A percentile compares a stretch with the other conserved stretches of the same genome.
These are phyloP conservation scores for Prunus padus DNA, from an alignment of 306 rosid species.

Conservation along the genomic window DNA sequence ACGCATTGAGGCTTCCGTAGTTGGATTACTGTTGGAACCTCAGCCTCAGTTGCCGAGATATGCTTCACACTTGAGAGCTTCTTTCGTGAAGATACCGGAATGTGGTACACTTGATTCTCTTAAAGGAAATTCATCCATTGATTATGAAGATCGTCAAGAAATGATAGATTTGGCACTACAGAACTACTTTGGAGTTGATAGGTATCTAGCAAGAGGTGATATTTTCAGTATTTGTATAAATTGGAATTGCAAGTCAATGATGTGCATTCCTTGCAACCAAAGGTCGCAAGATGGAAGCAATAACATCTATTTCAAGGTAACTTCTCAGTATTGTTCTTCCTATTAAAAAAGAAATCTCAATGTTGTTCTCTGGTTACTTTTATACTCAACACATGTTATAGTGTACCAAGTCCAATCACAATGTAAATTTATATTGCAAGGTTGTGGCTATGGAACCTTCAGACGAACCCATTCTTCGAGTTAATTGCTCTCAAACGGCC, in stretches of 20 bases:
- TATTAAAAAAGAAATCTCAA: not conserved
- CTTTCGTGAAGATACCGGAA: constrained; percentile 80
- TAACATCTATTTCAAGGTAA: constrained; percentile 80
- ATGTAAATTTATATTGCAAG: constrained; percentile 45
- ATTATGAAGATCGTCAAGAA: constrained; percentile 70
- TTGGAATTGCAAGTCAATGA: constrained; percentile 67
- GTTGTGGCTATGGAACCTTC: constrained; percentile 91
- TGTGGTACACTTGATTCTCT: constrained; percentile 76
- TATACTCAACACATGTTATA: constrained; percentile 10
- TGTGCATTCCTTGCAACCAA: constrained; percentile 73
- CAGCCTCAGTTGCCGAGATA: constrained; percentile 48
- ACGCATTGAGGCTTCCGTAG: constrained; percentile 32
- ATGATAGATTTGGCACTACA: constrained; percentile 75
- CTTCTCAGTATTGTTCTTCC: constrained; percentile 4
- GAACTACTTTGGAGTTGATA: constrained; percentile 76
- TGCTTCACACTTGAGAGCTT: constrained; percentile 78
- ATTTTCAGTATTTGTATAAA: constrained; percentile 59
- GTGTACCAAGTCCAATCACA: constrained; percentile 24
- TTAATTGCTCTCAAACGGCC: constrained; percentile 69
- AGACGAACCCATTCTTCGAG: constrained; percentile 63
- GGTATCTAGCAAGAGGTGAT: constrained; percentile 76
- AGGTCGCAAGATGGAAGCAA: constrained; percentile 32
- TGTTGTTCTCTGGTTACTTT: not conserved
- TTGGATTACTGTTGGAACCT: constrained; percentile 53
- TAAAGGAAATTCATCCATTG: constrained; percentile 53